Conservation (phyloP, 2,329 filamentous ascomycete species). For the Fusarium albosuccineum region DNA sequence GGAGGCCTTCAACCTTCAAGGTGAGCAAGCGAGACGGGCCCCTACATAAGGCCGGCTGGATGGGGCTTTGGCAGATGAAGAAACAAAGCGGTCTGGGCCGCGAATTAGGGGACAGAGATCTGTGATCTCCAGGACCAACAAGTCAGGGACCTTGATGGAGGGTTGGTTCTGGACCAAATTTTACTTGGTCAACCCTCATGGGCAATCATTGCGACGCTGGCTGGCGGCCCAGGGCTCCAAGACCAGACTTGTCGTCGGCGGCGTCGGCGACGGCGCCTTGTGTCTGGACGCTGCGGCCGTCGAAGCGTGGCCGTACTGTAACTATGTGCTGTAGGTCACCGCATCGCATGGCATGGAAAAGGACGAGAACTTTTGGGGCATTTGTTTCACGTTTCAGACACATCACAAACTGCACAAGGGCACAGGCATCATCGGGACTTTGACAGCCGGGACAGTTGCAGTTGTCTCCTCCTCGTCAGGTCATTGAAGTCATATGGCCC, state of each 20-base stretch:
- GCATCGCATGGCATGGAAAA: not conserved
- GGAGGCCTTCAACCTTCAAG: constrained; percentile 30
- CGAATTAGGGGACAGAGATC: constrained; percentile 4
- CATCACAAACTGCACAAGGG: constrained; percentile 8
- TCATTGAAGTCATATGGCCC: constrained; percentile 24
- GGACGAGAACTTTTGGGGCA: constrained; percentile 10
- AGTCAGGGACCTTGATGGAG: constrained; percentile 10
- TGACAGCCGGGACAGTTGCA: constrained; percentile 17
- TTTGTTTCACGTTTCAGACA: constrained; percentile 9
- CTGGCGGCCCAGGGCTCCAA: not conserved
- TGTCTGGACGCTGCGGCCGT: too few relatives aligned
- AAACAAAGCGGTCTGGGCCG: not conserved
- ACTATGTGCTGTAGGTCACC: constrained; percentile 1
- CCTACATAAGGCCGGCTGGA: constrained; percentile 8
- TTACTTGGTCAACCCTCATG: constrained; percentile 14
- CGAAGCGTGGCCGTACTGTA: not conserved
- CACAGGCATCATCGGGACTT: constrained; percentile 15
- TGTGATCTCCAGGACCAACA: not conserved
- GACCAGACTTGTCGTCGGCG: not conserved
- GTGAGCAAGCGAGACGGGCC: constrained; percentile 21
- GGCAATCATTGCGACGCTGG: constrained; percentile 11
- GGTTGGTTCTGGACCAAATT: not conserved
- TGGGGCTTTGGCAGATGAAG: constrained; percentile 11
- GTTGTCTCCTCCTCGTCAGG: constrained; percentile 28
- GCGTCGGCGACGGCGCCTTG: not conserved